Conservation (phyloP, 164 flowering plant genomes). For the Tinospora cordifolia region DNA sequence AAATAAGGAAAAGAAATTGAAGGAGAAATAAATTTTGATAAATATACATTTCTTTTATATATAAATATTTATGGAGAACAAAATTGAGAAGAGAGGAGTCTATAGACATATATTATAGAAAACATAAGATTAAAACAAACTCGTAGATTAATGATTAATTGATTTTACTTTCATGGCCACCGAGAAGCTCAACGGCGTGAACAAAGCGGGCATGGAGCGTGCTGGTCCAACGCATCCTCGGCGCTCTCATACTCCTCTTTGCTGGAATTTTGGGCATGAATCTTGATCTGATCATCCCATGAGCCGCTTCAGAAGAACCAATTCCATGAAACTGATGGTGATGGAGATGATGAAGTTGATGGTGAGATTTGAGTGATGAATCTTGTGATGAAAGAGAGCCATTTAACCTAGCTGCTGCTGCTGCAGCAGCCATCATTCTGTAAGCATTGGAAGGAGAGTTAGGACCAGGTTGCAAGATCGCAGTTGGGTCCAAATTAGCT, state of each 20-base stretch:
- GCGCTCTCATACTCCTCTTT: conserved; percentile 62
- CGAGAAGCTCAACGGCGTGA: conserved; percentile 70
- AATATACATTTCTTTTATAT: not conserved
- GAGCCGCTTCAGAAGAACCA: conserved; percentile 23
- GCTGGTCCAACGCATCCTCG: conserved; percentile 72
- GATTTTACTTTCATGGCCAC: conserved; percentile 70
- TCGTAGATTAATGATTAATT: not conserved
- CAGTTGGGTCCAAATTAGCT: conserved; percentile 26
- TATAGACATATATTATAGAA: not conserved
- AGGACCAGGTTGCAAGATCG: conserved; percentile 22
- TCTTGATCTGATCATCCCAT: conserved; percentile 44
- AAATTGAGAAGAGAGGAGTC: not conserved
- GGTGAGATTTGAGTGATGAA: conserved; percentile 16
- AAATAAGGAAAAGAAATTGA: not conserved
- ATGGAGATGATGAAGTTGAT: conserved; percentile 26
- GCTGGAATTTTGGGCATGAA: conserved; percentile 41
- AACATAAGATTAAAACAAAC: not conserved
- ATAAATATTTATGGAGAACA: no score
- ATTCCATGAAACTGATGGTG: conserved; percentile 26
- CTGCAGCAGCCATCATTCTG: conserved; percentile 16
- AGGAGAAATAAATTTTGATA: no score
- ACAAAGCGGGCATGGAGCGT: conserved; percentile 63
- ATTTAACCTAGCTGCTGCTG: conserved; percentile 22
- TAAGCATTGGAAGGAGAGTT: conserved; percentile 17
- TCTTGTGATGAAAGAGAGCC: conserved; percentile 28